Evolutionary conservation across 306 rosid species (phyloP).

Genomic region (Inga laurina): DNA sequence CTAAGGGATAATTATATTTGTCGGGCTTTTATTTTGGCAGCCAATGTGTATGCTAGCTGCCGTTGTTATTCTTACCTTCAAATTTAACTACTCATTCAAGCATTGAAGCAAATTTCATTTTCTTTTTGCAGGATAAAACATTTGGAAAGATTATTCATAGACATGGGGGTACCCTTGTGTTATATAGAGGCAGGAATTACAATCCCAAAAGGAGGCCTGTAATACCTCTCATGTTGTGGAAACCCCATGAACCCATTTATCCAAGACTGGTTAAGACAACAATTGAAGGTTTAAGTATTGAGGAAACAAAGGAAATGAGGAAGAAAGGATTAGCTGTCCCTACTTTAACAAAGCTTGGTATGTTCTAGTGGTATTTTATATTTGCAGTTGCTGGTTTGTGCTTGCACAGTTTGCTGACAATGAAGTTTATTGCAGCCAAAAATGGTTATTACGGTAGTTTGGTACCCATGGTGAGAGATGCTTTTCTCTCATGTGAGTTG

Average conservation of each 20-base stretch:
- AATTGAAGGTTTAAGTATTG: constrained; percentile 78
- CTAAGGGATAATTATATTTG: not conserved
- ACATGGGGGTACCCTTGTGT: constrained; percentile 77
- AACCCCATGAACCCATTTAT: constrained; percentile 85
- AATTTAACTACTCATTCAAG: not conserved
- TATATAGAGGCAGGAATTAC: constrained; percentile 89
- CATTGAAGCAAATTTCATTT: constrained; percentile 25
- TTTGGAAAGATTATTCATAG: constrained; percentile 79
- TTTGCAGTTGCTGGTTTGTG: constrained; percentile 1
- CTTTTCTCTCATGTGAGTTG: constrained; percentile 68
- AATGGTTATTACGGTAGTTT: constrained; percentile 82
- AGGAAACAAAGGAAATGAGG: constrained; percentile 88
- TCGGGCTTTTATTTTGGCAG: not conserved
- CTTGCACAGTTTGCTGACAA: constrained; percentile 27
- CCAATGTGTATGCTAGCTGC: not conserved
- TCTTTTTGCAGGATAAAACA: constrained; percentile 75
- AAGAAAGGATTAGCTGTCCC: constrained; percentile 84
- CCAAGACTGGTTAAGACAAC: constrained; percentile 90
- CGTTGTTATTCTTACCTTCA: constrained; percentile 8
- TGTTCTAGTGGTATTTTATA: constrained; percentile 6
- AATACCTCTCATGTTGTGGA: constrained; percentile 95
- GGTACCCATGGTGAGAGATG: constrained; percentile 94
- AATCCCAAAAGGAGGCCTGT: constrained; percentile 67
- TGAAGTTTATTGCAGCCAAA: constrained; percentile 61
- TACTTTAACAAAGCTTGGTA: constrained; percentile 86